Conservation (phyloP, 2,329 filamentous ascomycete genomes). For the Cordyceps javanica region DNA sequence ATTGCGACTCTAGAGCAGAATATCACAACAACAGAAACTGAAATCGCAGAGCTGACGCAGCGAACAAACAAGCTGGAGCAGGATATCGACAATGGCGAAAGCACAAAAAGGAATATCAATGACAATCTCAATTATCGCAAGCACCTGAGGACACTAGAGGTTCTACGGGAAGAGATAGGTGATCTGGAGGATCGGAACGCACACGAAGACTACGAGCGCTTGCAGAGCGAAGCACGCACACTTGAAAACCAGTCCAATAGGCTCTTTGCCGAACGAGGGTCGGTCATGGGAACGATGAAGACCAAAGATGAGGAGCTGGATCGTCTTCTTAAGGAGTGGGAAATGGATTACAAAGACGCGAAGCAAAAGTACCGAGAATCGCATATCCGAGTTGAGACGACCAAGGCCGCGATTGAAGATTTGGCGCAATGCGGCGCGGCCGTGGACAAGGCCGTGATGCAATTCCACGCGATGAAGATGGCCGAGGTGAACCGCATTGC, state of each 20-base stretch:
- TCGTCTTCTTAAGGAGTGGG: conserved; percentile 70
- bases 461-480: conserved; percentile 95
- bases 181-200: conserved; percentile 74
- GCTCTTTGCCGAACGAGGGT: conserved; percentile 65
- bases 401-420: conserved; percentile 88
- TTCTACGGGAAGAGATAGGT: conserved; percentile 62
- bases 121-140: conserved; percentile 87
- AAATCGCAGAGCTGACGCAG: conserved; percentile 60
- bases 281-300: conserved; percentile 71
- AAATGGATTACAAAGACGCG: conserved; percentile 81
- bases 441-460: conserved; percentile 95
- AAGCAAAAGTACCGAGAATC: conserved; percentile 75
- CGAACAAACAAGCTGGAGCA: conserved; percentile 73
- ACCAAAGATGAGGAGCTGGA: conserved; percentile 77
- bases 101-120: conserved; percentile 76
- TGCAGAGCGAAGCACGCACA: conserved; percentile 60
- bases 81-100: conserved; percentile 71
- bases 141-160: conserved; percentile 61
- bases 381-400: conserved; percentile 85
- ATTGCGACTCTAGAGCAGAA: conserved; percentile 62
- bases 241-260: conserved; percentile 64
- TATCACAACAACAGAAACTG: conserved; percentile 58
- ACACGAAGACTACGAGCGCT: conserved; percentile 71
- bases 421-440: conserved; percentile 75
- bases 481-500: conserved; percentile 94